phyloP scores from a whole-genome alignment of 257 asterid species.

The Ajuga chamaepitys region DNA sequence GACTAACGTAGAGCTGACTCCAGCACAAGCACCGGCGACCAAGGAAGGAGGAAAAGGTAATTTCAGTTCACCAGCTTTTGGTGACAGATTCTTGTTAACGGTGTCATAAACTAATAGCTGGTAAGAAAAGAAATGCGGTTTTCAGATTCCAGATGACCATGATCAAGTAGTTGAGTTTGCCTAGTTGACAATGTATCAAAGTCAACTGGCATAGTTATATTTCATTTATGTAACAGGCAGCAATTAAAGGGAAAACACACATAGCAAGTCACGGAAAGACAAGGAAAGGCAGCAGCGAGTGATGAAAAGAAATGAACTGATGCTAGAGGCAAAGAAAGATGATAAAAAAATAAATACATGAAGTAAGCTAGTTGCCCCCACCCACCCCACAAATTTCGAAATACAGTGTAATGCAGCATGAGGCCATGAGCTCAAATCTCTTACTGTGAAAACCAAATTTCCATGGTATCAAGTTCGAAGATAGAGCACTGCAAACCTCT shows the following conservation, averaged over 20 bases:
- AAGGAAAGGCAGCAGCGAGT: neutral
- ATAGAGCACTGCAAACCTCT: neutral
- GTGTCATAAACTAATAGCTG: constrained; percentile 91
- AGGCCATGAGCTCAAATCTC: neutral
- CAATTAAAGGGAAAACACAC: neutral
- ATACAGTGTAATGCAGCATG: too few species aligned
- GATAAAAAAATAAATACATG: neutral
- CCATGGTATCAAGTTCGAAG: neutral
- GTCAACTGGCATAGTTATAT: neutral
- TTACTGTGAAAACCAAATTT: neutral
- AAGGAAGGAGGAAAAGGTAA: constrained; percentile 73
- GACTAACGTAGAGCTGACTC: constrained; percentile 82
- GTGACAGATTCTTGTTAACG: constrained; percentile 68
- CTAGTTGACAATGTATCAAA: neutral
- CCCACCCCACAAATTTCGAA: too few species aligned
- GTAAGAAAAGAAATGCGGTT: neutral
- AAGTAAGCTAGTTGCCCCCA: too few species aligned
- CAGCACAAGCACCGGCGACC: constrained; percentile 95
- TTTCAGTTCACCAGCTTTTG: constrained; percentile 61
- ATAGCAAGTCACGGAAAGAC: neutral
- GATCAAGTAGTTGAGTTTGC: neutral
- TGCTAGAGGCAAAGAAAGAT: neutral
- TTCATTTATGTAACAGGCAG: neutral
- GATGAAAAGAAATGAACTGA: neutral
- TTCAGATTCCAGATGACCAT: neutral